A percentile compares a stretch with the other conserved stretches of the same genome.
phyloP scores from a whole-genome alignment of 495 filamentous ascomycete genomes.

The Hypoxylon lenormandii region DNA sequence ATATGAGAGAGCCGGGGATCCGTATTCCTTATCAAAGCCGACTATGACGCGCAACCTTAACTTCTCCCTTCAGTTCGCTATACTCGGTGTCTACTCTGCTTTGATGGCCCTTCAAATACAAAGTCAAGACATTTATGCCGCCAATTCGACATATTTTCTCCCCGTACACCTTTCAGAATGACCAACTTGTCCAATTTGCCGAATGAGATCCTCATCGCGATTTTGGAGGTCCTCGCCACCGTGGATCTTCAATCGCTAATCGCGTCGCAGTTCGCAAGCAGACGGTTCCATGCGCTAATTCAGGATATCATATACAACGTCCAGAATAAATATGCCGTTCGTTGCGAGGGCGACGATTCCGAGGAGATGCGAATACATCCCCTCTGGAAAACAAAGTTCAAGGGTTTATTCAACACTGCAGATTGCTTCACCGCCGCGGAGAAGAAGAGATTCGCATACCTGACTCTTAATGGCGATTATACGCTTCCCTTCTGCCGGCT shows the following conservation, averaged over 20 bases:
- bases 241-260: slow-evolving; percentile 34
- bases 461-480: slow-evolving; percentile 41
- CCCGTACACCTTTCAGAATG: slow-evolving; percentile 15
- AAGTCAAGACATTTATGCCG: not conserved
- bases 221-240: slow-evolving; percentile 33
- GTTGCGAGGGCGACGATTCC: not conserved
- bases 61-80: not conserved
- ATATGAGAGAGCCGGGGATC: slow-evolving; percentile 1
- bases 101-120: not conserved
- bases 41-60: slow-evolving; percentile 3
- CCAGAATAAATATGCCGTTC: not conserved
- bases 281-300: slow-evolving; percentile 18
- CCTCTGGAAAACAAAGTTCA: slow-evolving; percentile 37
- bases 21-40: slow-evolving; percentile 3
- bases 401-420: slow-evolving; percentile 39
- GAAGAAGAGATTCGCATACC: slow-evolving; percentile 17
- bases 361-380: slow-evolving; percentile 25
- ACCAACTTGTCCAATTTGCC: slow-evolving; percentile 25
- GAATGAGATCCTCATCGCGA: slow-evolving; percentile 39
- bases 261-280: slow-evolving; percentile 28
- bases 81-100: not conserved
- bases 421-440: slow-evolving; percentile 40
- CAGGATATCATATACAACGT: slow-evolving; percentile 29
- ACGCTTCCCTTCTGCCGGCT: slow-evolving; percentile 44
- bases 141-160: not conserved